Evolutionary conservation across 2,329 filamentous ascomycete species (phyloP), one percentile per base, ranked within the genome.

Genomic region (Ampelomyces quisqualis): DNA sequence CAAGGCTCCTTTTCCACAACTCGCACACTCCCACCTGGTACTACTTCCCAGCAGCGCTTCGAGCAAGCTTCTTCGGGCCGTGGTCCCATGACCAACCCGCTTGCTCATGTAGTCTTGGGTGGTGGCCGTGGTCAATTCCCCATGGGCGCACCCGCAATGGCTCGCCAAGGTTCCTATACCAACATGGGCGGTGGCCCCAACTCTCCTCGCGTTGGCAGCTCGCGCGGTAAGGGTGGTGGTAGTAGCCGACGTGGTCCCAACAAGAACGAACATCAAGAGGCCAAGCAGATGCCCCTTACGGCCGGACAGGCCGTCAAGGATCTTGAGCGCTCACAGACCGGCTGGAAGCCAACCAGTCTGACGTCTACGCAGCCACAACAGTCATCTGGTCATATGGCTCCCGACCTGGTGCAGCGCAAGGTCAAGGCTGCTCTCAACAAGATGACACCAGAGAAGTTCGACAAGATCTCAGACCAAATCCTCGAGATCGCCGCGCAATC

Each of bases 381-480:
- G 29, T 43, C 50, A 26, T 38, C 52, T 3, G 63, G 62, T 11
- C 65, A 88, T 58, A 80, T 97, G 73, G 82, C 94, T 53, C 91
- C 93, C 17, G 88, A 91, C 59, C 82, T 93, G 77, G 93, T 98
- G 43, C 93, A 98, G 75, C 85, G 91, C 58, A 98, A 98, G 84
- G 93, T 98, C 68, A 98, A 98, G 84, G 86, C 90, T 51, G 88
- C 88, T 47, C 77, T 98, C 61, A 98, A 98, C 83, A 98, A 98
- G 85, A 97, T 98, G 93, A 97, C 93, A 0, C 93, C 93, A 0
- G 93, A 98, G 74, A 98, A 97, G 67, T 98, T 98, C 61, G 90
- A 95, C 67, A 90, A 85, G 74, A 95, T 98, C 56, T 82, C 93
- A 5, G 87, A 90, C 49, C 90, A 96, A 69, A 95, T 98, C 49